Percentiles rank a stretch among this genome's conserved stretches.
Conservation (phyloP, 495 filamentous ascomycete genomes). For the Penicillium parvum region DNA sequence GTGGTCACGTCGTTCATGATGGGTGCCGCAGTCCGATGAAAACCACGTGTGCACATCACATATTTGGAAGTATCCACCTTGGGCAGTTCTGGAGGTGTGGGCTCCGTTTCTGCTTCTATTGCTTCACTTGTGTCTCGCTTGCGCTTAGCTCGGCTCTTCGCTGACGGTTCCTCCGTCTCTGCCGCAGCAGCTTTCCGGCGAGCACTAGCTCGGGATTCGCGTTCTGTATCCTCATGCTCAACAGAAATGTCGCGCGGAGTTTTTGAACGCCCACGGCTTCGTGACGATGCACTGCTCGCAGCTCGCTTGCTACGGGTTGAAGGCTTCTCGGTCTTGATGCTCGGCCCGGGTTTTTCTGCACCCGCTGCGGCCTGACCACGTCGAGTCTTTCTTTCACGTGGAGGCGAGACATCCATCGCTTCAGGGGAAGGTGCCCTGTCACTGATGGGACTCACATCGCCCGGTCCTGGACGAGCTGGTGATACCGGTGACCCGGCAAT, state of each 20-base stretch:
- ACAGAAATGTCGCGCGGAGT: slow-evolving; percentile 48
- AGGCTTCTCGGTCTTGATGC: slow-evolving; percentile 35
- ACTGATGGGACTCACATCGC: slow-evolving; percentile 53
- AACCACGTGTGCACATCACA: slow-evolving; percentile 69
- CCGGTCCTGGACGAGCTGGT: slow-evolving; percentile 43
- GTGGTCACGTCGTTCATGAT: slow-evolving; percentile 80
- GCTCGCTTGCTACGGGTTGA: slow-evolving; percentile 37
- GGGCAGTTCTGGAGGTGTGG: slow-evolving; percentile 24
- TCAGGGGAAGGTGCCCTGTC: slow-evolving; percentile 44
- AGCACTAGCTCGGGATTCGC: slow-evolving; percentile 38
- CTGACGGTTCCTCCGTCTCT: slow-evolving; percentile 25
- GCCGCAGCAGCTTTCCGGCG: slow-evolving; percentile 43
- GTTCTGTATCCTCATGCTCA: slow-evolving; percentile 43
- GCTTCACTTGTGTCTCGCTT: slow-evolving; percentile 40
- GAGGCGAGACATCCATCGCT: slow-evolving; percentile 30
- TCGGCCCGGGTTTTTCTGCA: slow-evolving; percentile 23
- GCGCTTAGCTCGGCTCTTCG: slow-evolving; percentile 31
- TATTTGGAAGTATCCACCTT: slow-evolving; percentile 47
- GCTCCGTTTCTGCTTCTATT: slow-evolving; percentile 31
- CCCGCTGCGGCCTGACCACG: slow-evolving; percentile 11
- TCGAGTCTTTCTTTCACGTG: slow-evolving; percentile 25
- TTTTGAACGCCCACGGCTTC: slow-evolving; percentile 57
- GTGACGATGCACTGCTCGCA: slow-evolving; percentile 51
- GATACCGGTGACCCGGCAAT: slow-evolving; percentile 41
- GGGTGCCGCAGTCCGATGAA: slow-evolving; percentile 69